These are phyloP conservation scores for Ricinus communis DNA, from an alignment of 345 rosid genomes.

Conservation along the genomic window DNA sequence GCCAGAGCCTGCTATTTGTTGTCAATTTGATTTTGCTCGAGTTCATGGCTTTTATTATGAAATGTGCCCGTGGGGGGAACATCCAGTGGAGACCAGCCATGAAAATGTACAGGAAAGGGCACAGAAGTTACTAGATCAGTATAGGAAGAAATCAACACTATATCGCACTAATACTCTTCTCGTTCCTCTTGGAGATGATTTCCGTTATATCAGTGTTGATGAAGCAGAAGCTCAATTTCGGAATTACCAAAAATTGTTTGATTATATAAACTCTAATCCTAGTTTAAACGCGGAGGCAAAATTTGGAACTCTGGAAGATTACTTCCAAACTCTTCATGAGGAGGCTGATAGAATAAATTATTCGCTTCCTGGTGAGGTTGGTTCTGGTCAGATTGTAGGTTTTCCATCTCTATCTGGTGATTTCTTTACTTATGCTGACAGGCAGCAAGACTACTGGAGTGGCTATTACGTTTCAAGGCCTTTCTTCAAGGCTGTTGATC, in stretches of 20 bases:
- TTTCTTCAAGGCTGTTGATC: conserved; percentile 96
- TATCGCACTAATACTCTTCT: conserved; percentile 89
- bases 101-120: conserved; percentile 95
- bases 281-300: conserved; percentile 79
- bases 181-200: conserved; percentile 98
- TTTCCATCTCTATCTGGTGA: conserved; percentile 98
- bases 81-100: conserved; percentile 74
- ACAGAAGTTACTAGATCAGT: conserved; percentile 75
- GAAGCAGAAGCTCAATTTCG: conserved; percentile 97
- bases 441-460: conserved; percentile 97
- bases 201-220: conserved; percentile 69
- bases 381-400: conserved; percentile 74
- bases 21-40: conserved; percentile 96
- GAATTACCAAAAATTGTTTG: conserved; percentile 85
- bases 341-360: conserved; percentile 85
- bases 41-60: conserved; percentile 58
- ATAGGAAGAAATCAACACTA: conserved; percentile 83
- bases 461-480: conserved; percentile 99
- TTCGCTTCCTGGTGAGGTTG: conserved; percentile 76
- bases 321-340: conserved; percentile 70
- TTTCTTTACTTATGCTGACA: conserved; percentile 93
- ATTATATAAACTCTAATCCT: conserved; percentile 86
- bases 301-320: conserved; percentile 93
- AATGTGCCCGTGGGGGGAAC: conserved; percentile 74
- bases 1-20: conserved; percentile 98